Percentiles rank a stretch among this genome's conserved stretches.
phyloP scores from a whole-genome alignment of 768 basidiomycete genomes.

The Tricholomella constricta region DNA sequence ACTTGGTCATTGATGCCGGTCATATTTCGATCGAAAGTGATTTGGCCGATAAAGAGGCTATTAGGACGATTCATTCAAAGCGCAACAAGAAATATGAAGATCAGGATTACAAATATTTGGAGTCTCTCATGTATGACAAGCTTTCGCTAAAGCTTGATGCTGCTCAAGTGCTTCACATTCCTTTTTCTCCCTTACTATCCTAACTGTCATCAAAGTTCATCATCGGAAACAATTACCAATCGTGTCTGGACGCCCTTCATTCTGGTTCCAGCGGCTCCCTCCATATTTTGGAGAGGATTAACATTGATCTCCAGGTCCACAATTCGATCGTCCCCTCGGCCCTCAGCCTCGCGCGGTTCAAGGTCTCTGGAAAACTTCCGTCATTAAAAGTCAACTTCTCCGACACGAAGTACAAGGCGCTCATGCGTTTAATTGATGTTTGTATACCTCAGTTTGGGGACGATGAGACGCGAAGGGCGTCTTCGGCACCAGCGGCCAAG shows the following conservation, averaged over 20 bases:
- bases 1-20: constrained; percentile 93
- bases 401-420: constrained; percentile 85
- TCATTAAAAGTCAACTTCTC: constrained; percentile 88
- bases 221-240: constrained; percentile 79
- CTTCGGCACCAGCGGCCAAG: constrained; percentile 17
- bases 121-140: constrained; percentile 95
- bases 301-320: constrained; percentile 85
- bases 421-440: constrained; percentile 92
- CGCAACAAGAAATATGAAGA: constrained; percentile 83
- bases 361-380: constrained; percentile 86
- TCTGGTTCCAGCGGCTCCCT: constrained; percentile 58
- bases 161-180: constrained; percentile 68
- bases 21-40: constrained; percentile 94
- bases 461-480: constrained; percentile 25
- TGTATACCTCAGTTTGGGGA: constrained; percentile 82
- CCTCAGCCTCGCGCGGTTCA: constrained; percentile 83
- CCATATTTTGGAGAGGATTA: constrained; percentile 91
- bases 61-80: constrained; percentile 79
- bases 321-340: constrained; percentile 90
- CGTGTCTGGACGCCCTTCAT: constrained; percentile 79
- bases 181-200: constrained; percentile 7
- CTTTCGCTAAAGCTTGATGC: constrained; percentile 79
- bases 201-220: constrained; percentile 73
- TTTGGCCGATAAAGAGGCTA: constrained; percentile 79
- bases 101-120: constrained; percentile 82